phyloP scores from a whole-genome alignment of 1,284 basidiomycete species.

The Malassezia dermatis region DNA sequence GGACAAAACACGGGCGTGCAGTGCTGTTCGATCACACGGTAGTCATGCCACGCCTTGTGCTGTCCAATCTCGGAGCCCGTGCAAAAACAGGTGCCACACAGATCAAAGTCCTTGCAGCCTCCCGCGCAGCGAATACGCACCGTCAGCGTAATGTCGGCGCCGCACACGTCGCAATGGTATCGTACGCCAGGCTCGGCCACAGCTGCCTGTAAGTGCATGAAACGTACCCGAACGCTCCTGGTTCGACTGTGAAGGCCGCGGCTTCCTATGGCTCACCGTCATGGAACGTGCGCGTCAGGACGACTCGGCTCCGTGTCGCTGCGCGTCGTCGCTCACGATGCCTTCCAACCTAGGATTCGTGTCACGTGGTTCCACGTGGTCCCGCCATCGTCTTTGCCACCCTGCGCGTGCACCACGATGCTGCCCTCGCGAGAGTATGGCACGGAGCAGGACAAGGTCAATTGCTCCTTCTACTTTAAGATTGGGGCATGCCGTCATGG shows the following conservation, averaged over 20 bases:
- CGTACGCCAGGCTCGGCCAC: conserved; percentile 43
- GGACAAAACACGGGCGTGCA: conserved; percentile 89
- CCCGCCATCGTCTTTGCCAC: neutral
- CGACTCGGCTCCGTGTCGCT: neutral
- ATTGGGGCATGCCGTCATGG: conserved; percentile 92
- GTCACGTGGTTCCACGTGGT: conserved; percentile 3
- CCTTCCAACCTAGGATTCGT: neutral
- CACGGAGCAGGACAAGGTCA: conserved; percentile 76
- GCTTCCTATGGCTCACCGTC: conserved; percentile 47
- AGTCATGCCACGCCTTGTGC: conserved; percentile 79
- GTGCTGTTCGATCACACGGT: conserved; percentile 88
- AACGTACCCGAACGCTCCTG: conserved; percentile 27
- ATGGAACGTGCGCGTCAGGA: conserved; percentile 5
- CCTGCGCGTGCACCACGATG: neutral
- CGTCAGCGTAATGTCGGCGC: conserved; percentile 45
- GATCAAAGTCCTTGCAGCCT: conserved; percentile 49
- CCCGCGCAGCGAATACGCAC: conserved; percentile 44
- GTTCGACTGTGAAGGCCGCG: conserved; percentile 26
- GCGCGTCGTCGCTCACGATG: neutral
- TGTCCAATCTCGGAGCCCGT: conserved; percentile 75
- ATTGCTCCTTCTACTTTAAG: conserved; percentile 91
- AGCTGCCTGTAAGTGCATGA: conserved; percentile 3
- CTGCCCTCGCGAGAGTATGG: conserved; percentile 15
- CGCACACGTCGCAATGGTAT: conserved; percentile 47
- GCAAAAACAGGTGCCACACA: conserved; percentile 65